Evolutionary conservation across 306 rosid species (phyloP), one percentile per base, ranked within the genome.

Genomic region (Vachellia pachyceras): DNA sequence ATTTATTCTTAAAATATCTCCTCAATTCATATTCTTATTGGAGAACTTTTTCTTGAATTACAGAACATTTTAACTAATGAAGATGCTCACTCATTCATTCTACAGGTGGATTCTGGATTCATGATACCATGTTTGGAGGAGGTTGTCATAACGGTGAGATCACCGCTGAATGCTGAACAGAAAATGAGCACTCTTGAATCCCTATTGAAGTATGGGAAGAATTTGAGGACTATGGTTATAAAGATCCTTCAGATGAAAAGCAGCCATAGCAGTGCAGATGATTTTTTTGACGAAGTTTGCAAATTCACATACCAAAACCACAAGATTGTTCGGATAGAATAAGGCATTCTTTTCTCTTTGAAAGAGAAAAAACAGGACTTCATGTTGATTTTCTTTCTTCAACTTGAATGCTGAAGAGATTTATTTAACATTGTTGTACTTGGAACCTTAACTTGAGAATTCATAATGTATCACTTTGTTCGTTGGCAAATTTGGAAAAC

Each of bases 161-260:
- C 99, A 3, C 99, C 99, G 0, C 84, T 93, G 64, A 95, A 95
- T 70, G 99, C 98, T 75, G 99, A 93, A 74, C 99, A 93, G 77
- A 96, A 96, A 87, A 93, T 96, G 89, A 87, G 67, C 83, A 93
- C 97, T 54, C 93, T 96, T 3, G 99, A 96, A 65, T 96, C 98
- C 29, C 82, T 96, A 75, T 54, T 93, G 41, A 96, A 84, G 90
- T 89, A 88, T 45, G 98, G 92, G 73, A 90, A 82, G 82, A 90
- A 85, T 83, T 60, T 96, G 12, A 90, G 86, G 91, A 61, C 82
- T 36, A 85, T 93, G 97, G 92, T 83, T 69, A 90, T 96, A 75
- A 93, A 90, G 91, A 92, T 96, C 85, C 91, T 90, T 73, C 92
- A 90, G 87, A 96, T 96, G 98, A 96, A 93, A 89, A 92, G 98